Conservation (phyloP, 2,329 filamentous ascomycete genomes). For the Rasamsonia emersonii region DNA sequence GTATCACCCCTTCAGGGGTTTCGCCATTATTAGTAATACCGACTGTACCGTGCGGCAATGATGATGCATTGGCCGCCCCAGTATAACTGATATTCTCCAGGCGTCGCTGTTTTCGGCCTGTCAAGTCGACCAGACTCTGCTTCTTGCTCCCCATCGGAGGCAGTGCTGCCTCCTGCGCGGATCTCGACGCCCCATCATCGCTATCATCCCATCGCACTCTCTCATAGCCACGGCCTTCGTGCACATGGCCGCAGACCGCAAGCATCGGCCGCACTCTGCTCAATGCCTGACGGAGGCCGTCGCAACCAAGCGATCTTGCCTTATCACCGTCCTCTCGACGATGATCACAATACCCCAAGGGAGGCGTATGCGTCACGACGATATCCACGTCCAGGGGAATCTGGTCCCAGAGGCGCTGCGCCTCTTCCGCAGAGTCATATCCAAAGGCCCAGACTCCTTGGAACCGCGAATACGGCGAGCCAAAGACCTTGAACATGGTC, state of each 20-base stretch:
- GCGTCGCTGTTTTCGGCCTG: constrained; percentile 28
- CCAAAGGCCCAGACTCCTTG: constrained; percentile 47
- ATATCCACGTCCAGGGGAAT: constrained; percentile 46
- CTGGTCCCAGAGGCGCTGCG: constrained; percentile 36
- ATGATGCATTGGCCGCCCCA: neutral
- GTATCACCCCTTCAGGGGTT: constrained; percentile 11
- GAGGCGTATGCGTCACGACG: constrained; percentile 50
- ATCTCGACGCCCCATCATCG: neutral
- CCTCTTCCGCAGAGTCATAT: constrained; percentile 37
- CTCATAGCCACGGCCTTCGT: constrained; percentile 47
- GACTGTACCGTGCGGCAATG: constrained; percentile 8
- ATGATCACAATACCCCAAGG: constrained; percentile 41
- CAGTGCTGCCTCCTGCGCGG: constrained; percentile 11
- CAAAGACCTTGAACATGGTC: constrained; percentile 48
- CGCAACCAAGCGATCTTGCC: constrained; percentile 37
- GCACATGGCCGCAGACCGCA: constrained; percentile 52
- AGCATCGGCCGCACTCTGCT: constrained; percentile 42
- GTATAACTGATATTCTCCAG: constrained; percentile 19
- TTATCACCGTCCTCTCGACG: constrained; percentile 12
- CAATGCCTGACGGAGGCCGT: constrained; percentile 36
- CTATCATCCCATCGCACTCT: constrained; percentile 39
- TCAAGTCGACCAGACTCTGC: constrained; percentile 47
- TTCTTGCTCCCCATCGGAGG: constrained; percentile 45
- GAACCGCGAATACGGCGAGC: constrained; percentile 46
- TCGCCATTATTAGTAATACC: constrained; percentile 11